Evolutionary conservation across 1,284 basidiomycete genomes (phyloP).

Genomic region (Cutaneotrichosporon mucoides): DNA sequence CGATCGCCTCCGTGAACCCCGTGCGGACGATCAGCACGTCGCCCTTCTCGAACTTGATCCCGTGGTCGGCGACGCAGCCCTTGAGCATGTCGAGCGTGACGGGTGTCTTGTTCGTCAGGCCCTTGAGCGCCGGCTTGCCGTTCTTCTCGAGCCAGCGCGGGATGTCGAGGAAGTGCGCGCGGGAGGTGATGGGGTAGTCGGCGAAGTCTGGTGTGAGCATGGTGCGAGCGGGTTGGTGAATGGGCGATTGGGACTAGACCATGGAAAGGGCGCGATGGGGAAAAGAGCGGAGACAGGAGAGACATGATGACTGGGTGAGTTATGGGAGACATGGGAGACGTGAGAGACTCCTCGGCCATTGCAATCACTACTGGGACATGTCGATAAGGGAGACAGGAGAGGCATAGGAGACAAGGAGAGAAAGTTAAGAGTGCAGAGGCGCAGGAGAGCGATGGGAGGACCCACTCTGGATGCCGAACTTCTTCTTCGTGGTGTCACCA

Average conservation of each 20-base stretch:
- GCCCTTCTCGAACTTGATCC: constrained; percentile 33
- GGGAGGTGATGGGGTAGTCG: constrained; percentile 16
- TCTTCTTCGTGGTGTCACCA: neutral
- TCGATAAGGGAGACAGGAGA: too few relatives aligned
- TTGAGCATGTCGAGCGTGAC: constrained; percentile 30
- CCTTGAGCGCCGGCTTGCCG: constrained; percentile 32
- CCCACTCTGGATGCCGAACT: constrained; percentile 15
- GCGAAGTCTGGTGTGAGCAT: constrained; percentile 15
- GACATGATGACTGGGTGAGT: too few relatives aligned
- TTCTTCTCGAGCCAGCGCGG: constrained; percentile 34
- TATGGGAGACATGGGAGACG: too few relatives aligned
- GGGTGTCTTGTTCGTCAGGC: constrained; percentile 28
- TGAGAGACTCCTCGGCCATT: too few relatives aligned
- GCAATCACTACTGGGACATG: too few relatives aligned
- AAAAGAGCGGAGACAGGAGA: too few relatives aligned
- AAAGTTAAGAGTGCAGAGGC: too few relatives aligned
- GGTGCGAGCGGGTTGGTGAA: too few relatives aligned
- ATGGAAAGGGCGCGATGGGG: too few relatives aligned
- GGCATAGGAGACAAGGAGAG: too few relatives aligned
- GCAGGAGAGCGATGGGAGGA: too few relatives aligned
- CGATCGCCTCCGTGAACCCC: constrained; percentile 45
- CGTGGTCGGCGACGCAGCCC: constrained; percentile 27
- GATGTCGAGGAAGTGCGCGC: constrained; percentile 20
- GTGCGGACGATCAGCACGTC: constrained; percentile 46
- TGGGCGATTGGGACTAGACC: too few relatives aligned